Evolutionary conservation across 176 grass and related monocot genomes (phyloP).

Genomic region (Eleusine indica): DNA sequence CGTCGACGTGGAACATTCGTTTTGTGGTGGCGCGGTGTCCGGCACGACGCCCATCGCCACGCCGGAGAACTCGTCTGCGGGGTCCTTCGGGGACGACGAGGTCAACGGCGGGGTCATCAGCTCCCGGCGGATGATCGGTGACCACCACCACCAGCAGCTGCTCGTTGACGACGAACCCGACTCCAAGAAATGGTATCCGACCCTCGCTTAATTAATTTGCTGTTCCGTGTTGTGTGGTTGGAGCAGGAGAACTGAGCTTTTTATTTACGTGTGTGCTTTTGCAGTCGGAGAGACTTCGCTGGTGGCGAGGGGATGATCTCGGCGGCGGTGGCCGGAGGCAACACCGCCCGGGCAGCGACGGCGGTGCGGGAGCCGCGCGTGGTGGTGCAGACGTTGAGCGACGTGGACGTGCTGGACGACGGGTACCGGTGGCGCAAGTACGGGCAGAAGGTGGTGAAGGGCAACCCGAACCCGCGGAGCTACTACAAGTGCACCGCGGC

Average conservation of each 20-base stretch:
- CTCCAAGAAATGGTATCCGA: conserved; percentile 62
- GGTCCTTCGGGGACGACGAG: conserved; percentile 76
- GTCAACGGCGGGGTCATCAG: conserved; percentile 42
- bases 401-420: conserved; percentile 92
- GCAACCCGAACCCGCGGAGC: conserved; percentile 95
- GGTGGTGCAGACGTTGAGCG: conserved; percentile 84
- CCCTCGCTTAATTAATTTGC: not conserved
- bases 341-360: conserved; percentile 31
- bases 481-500: conserved; percentile 94
- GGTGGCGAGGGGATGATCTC: conserved; percentile 20
- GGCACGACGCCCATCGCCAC: conserved; percentile 51
- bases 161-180: conserved; percentile 49
- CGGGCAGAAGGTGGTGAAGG: conserved; percentile 96
- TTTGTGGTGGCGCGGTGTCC: not conserved
- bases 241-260: not conserved
- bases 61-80: conserved; percentile 82
- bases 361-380: conserved; percentile 77
- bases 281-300: conserved; percentile 52
- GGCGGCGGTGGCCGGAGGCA: conserved; percentile 36
- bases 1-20: not conserved
- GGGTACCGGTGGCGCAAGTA: conserved; percentile 98
- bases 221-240: not conserved
- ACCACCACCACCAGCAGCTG: not conserved
- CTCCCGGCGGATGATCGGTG: conserved; percentile 41
- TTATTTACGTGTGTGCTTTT: conserved; percentile 3